These are phyloP conservation scores for Schizochytrium sp. DNA, from an alignment of 108 stramenopile species.

Conservation along the genomic window DNA sequence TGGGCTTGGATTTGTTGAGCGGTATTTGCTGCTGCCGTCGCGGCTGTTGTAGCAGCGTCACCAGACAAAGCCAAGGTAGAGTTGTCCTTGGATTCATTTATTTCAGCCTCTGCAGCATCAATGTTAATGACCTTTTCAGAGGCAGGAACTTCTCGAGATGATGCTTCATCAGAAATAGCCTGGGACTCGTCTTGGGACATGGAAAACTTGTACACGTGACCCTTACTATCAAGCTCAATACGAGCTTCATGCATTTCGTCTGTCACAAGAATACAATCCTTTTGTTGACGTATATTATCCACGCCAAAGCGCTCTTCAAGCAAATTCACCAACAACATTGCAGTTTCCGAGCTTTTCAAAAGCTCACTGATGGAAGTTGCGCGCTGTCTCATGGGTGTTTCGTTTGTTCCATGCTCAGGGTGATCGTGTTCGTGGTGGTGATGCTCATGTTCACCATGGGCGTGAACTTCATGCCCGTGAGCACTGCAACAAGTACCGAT, in stretches of 20 bases:
- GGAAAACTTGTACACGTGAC: background rate
- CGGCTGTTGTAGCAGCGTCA: background rate
- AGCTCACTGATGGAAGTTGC: background rate
- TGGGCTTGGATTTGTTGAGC: background rate
- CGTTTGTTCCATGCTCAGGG: background rate
- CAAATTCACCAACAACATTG: background rate
- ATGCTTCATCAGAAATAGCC: background rate
- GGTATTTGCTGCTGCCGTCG: background rate
- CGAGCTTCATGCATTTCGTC: background rate
- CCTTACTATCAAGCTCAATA: background rate
- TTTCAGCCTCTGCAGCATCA: background rate
- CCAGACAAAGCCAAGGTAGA: too few relatives aligned
- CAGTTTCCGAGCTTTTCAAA: background rate
- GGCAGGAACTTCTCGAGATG: background rate
- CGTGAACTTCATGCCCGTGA: slow-evolving; percentile 40
- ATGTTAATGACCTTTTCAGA: background rate
- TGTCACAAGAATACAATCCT: background rate
- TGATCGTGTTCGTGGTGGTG: background rate
- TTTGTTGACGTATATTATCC: background rate
- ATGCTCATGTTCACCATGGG: background rate
- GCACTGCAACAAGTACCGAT: slow-evolving; percentile 71
- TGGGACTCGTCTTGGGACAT: background rate
- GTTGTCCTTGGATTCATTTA: too few relatives aligned
- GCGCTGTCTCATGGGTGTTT: background rate
- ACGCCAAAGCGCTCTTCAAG: background rate